Base-by-base conservation (phyloP, 2,329 filamentous ascomycete species). In the Juglanconis juglandina region DNA sequence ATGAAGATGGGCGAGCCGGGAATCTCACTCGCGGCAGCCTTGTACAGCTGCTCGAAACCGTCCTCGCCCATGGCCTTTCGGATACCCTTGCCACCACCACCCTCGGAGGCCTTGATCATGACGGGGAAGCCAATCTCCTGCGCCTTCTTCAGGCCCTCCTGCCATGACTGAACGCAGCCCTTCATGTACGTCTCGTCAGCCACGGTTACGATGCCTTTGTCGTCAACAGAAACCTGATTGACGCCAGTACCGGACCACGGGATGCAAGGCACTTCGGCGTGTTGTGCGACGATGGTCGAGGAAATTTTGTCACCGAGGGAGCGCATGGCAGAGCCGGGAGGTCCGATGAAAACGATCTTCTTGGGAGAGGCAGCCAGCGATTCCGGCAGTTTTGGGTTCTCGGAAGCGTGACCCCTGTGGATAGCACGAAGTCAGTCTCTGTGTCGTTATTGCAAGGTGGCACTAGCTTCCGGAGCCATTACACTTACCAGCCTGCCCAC, bases 51-150 rank as follows among this genome's bases (percentile, higher is more conserved):
- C 72, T 89, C 83, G 70, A 99, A 99, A 65, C 90, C 87, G 47
- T 94, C 89, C 74, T 96, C 93, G 63, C 82, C 82, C 64, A 91
- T 82, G 67, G 95, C 95, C 80, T 98, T 97, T 74, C 96, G 92
- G 73, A 99, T 99, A 84, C 95, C 95, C 82, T 99, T 99, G 74
- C 95, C 95, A 79, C 95, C 95, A 80, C 95, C 95, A 79, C 95
- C 95, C 81, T 99, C 95, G 3, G 95, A 98, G n/a, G 95, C 95
- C 83, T 99, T 99, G 76, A 99, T 92, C 95, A 99, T 99, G 81
- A 99, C 90, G 14, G 95, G 95, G 81, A 99, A 99, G 67, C 95
- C 95, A 74, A 99, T 99, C 71, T 91, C 84, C 74, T 85, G 87
- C 62, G 95, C 95, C 72, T 90, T 92, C 71, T 85, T 79, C 54